phyloP scores from a whole-genome alignment of 345 rosid species.

The Passiflora organensis region DNA sequence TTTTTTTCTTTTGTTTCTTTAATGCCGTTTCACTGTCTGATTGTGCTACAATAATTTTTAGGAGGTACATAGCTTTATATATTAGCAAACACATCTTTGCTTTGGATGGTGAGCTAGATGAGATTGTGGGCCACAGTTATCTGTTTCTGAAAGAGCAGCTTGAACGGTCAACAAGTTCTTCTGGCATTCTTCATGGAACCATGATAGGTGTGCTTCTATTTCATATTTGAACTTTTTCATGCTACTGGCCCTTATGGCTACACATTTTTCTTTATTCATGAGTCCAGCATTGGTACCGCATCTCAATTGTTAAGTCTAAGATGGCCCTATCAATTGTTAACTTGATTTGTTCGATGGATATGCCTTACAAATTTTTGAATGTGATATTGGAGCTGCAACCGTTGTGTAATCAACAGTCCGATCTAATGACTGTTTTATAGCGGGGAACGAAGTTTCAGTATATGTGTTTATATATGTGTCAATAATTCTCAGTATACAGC shows the following conservation, averaged over 20 bases:
- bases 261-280: background rate
- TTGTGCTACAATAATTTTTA: conserved; percentile 33
- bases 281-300: background rate
- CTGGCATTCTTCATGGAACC: conserved; percentile 75
- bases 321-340: no score
- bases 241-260: background rate
- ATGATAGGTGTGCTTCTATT: conserved; percentile 53
- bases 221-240: background rate
- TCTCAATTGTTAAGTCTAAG: background rate
- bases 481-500: no score
- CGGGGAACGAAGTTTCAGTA: no score
- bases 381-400: no score
- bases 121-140: conserved; percentile 79
- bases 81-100: conserved; percentile 54
- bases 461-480: no score
- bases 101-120: conserved; percentile 52
- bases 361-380: no score
- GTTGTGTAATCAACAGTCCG: no score
- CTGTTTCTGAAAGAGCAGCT: conserved; percentile 87
- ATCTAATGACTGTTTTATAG: no score
- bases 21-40: conserved; percentile 4
- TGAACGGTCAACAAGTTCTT: conserved; percentile 53
- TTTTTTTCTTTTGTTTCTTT: background rate
- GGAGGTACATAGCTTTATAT: conserved; percentile 69
- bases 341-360: no score